A percentile compares a stretch with the other conserved stretches of the same genome.
Evolutionary conservation across 768 basidiomycete genomes (phyloP).

Genomic region (Tulasnella sp.): DNA sequence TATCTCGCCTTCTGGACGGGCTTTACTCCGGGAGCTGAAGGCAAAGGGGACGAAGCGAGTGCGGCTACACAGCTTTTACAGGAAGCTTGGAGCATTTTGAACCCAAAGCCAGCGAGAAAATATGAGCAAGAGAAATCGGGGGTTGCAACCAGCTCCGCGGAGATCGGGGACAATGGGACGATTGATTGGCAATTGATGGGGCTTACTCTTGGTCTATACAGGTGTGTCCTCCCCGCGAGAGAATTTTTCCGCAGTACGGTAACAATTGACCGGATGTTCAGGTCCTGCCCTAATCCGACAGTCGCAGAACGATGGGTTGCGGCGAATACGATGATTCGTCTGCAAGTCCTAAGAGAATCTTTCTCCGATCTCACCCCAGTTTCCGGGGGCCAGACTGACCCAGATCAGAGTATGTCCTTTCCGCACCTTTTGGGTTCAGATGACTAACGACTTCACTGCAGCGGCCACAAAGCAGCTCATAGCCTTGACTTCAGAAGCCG

Average conservation of each 20-base stretch:
- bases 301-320: conserved; percentile 26
- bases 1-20: conserved; percentile 13
- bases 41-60: background rate
- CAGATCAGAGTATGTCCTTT: conserved; percentile 13
- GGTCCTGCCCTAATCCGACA: conserved; percentile 13
- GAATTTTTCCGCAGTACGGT: background rate
- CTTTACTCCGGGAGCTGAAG: background rate
- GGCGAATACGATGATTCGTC: conserved; percentile 12
- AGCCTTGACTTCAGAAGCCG: conserved; percentile 12
- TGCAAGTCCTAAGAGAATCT: background rate
- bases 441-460: background rate
- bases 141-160: background rate
- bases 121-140: background rate
- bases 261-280: background rate
- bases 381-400: background rate
- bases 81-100: background rate
- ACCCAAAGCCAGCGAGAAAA: conserved; percentile 1
- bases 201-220: conserved; percentile 25
- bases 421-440: background rate
- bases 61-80: background rate
- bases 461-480: conserved; percentile 25
- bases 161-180: background rate
- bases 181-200: conserved; percentile 21
- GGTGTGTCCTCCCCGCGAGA: background rate
- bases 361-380: conserved; percentile 7